Base-by-base conservation (phyloP, 2,329 filamentous ascomycete genomes). In the Stagonosporopsis rhizophila region DNA sequence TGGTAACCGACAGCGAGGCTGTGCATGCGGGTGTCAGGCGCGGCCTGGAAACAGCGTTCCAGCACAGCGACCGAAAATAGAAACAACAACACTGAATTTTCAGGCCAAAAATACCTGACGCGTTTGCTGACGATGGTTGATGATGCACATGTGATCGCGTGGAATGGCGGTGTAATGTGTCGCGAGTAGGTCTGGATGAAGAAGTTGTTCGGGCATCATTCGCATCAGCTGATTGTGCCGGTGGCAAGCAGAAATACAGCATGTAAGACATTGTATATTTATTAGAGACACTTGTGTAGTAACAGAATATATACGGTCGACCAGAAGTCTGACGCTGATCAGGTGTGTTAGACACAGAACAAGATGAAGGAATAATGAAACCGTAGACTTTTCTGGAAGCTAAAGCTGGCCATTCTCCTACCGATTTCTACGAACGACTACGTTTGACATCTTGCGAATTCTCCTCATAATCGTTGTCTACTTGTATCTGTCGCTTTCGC, bases 11-110 rank as follows among this genome's bases (percentile, higher is more conserved):
- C 48, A 59, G 48, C 38, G 59, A 63, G 60, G 61, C 61, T 61
- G 61, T 64, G 61, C 56, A 61, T 56, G 53, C 47, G 57, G 58
- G 39, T 59, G 58, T 64, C 58, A 64, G 61, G 60, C 54, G 35
- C 56, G 53, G 61, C 46, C 54, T 53, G 51, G 61, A 56, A 54
- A 51, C 50, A 59, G 28, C 49, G 30, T 55, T 32, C 32, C 42
- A 49, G 52, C 17, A 38, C 50, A 27, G 19, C 42, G 11, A 44
- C 45, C 44, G 20, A 62, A 60, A 60, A 60, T 62, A 62, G 60
- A 32, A 58, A 58, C 47, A 27, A 11, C 23, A 41, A 54, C 42
- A 56, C 48, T 27, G 17, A 41, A 15, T 22, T 20, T 35, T 35
- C 17, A 45, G n/a, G 4, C 19, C n/a, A 27, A 27, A n/a, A 17